Evolutionary conservation across 1,284 basidiomycete genomes (phyloP).

Genomic region (Malassezia globosa): DNA sequence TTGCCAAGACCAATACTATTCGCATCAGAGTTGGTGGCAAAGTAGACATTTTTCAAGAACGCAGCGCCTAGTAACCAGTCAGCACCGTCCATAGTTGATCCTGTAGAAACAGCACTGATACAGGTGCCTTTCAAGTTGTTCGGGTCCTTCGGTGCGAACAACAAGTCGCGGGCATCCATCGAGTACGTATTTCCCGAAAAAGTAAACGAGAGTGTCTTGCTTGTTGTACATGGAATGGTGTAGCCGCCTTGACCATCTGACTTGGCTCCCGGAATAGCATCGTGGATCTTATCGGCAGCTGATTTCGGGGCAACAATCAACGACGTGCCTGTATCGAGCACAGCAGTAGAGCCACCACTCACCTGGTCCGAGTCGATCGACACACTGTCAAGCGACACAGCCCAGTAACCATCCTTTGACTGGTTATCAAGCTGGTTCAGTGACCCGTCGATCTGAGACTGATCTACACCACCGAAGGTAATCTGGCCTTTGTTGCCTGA

Average conservation of each 20-base stretch:
- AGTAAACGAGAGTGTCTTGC: slow-evolving; percentile 57
- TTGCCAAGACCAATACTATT: slow-evolving; percentile 61
- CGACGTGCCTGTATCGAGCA: slow-evolving; percentile 48
- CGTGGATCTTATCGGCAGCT: slow-evolving; percentile 55
- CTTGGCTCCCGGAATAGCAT: slow-evolving; percentile 56
- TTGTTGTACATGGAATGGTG: slow-evolving; percentile 66
- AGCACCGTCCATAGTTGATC: slow-evolving; percentile 49
- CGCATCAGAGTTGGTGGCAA: slow-evolving; percentile 59
- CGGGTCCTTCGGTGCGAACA: slow-evolving; percentile 58
- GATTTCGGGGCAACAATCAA: slow-evolving; percentile 48
- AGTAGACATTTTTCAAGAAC: slow-evolving; percentile 49
- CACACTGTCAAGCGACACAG: slow-evolving; percentile 56
- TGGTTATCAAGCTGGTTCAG: slow-evolving; percentile 45
- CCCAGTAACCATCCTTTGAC: slow-evolving; percentile 59
- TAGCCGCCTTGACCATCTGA: slow-evolving; percentile 52
- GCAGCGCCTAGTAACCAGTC: slow-evolving; percentile 58
- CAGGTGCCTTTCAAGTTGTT: slow-evolving; percentile 61
- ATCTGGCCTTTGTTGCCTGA: slow-evolving; percentile 63
- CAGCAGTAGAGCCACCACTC: slow-evolving; percentile 52
- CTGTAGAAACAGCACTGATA: slow-evolving; percentile 61
- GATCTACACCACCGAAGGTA: slow-evolving; percentile 69
- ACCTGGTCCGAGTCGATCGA: slow-evolving; percentile 55
- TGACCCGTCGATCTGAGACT: slow-evolving; percentile 50
- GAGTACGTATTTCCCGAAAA: slow-evolving; percentile 57
- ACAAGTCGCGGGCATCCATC: slow-evolving; percentile 53